Evolutionary conservation across 495 filamentous ascomycete genomes (phyloP).

Genomic region (Massariosphaeria phaeospora): DNA sequence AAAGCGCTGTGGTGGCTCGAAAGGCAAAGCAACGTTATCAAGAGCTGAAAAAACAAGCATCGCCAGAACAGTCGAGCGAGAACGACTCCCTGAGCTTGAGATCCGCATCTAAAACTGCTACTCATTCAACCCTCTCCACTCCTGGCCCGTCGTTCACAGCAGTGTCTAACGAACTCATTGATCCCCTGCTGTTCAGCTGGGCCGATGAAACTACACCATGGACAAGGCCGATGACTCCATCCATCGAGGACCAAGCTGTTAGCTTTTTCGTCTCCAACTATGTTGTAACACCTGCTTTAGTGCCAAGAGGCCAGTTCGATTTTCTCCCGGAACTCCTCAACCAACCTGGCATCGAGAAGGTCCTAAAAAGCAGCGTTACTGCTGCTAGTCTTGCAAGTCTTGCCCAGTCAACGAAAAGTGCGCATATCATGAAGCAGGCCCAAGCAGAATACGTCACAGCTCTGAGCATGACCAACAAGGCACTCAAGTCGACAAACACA

Average conservation of each 20-base stretch:
- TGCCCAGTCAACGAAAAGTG: slow-evolving; percentile 4
- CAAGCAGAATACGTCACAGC: slow-evolving; percentile 16
- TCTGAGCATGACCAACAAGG: slow-evolving; percentile 15
- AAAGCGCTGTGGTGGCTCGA: slow-evolving; percentile 13
- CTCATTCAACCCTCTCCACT: background rate
- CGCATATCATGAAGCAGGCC: slow-evolving; percentile 7
- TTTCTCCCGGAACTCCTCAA: slow-evolving; percentile 7
- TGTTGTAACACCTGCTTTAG: slow-evolving; percentile 1
- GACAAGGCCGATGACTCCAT: background rate
- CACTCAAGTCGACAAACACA: background rate
- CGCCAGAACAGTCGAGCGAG: background rate
- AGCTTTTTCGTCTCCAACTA: slow-evolving; percentile 21
- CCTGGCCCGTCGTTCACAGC: too few relatives aligned
- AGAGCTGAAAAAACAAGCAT: slow-evolving; percentile 8
- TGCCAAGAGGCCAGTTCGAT: slow-evolving; percentile 12
- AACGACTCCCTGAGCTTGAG: background rate
- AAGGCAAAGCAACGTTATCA: slow-evolving; percentile 16
- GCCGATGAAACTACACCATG: too few relatives aligned
- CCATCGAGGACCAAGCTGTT: slow-evolving; percentile 12
- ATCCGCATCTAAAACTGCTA: background rate
- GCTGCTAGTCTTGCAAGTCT: slow-evolving; percentile 21
- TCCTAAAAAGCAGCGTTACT: slow-evolving; percentile 13
- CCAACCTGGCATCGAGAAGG: background rate
- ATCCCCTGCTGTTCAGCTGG: background rate
- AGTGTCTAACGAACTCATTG: background rate